Evolutionary conservation across 1,284 basidiomycete genomes (phyloP), one percentile per base, ranked within the genome.

Genomic region (Trametes versicolor): DNA sequence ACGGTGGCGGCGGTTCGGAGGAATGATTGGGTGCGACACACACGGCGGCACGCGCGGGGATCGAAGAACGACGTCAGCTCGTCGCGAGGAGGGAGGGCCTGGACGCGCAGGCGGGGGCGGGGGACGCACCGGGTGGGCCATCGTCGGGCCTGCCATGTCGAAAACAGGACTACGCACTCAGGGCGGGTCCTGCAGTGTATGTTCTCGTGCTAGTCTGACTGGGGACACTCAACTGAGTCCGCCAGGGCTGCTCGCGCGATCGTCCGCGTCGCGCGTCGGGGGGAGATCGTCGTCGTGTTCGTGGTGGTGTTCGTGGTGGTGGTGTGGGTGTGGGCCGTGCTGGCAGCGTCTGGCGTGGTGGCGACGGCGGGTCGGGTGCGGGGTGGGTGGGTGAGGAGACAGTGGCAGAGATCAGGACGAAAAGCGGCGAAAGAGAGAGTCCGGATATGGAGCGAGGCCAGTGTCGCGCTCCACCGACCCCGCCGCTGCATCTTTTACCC

Each of bases 91-190:
- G 10, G 49, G 32, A 32, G 50, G 19, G 19, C 48, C 51, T 36
- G 19, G 7, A 37, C 32, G 58, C 21, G 19, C n/a, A n/a, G 54
- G 49, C 17, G 39, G 21, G 36, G 41, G 29, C 6, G 37, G 25
- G 41, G 41, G 45, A 69, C 62, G 56, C 64, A 68, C 67, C 64
- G 49, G 51, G 39, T 36, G 48, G 25, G 36, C 54, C 52, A 41
- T 53, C 21, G 32, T 23, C 51, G 60, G 64, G 41, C 50, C 63
- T 63, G 62, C 65, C 68, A 69, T 69, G 55, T 62, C 37, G 58
- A 61, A 62, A 60, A 60, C 60, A 52, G 60, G 25, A 49, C 48
- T 27, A 17, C 37, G 37, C 37, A 39, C 5, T 32, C 41, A 4
- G 9, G 41, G 41, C 41, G 39, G 4, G 39, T 41, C 23, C 23